Evolutionary conservation across 768 basidiomycete genomes (phyloP), one percentile per base, ranked within the genome.

Genomic region (Russula sp.): DNA sequence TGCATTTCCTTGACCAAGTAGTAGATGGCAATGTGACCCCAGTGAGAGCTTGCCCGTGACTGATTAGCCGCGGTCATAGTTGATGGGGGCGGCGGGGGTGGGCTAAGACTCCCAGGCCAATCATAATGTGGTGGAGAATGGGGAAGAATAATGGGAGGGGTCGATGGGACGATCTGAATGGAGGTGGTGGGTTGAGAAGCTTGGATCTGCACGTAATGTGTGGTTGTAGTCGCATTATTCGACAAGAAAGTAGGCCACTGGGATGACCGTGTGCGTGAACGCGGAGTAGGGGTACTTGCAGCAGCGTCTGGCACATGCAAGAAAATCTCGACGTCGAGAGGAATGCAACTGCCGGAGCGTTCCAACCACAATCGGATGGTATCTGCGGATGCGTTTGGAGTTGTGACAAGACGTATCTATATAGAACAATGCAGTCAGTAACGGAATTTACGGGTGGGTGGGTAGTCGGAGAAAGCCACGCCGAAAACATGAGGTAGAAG

Each of bases 341-440:
- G 86, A 6, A 85, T 83, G 5, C 74, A 79, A 56, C 78, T 76
- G 18, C 90, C 90, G 13, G 90, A 87, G 32, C 89, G 84, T 71
- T 91, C 89, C 0, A 92, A 79, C 89, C 90, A 92, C 11, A 92
- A 79, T 8, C 90, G 85, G 54, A 92, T 82, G 6, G 86, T 89
- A 70, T 92, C 89, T 32, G 89, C 82, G 34, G 88, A 88, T 9
- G 86, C 77, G 45, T 82, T 78, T 63, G 84, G 86, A 34, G 82
- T 85, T 22, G 89, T 89, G 49, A 85, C 76, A 47, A 91, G 81
- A 20, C 88, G 87, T 68, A 91, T 88, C 88, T 88, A 71, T 48
- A 68, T 88, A 71, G 45, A 68, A 56, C 35, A 22, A 20, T 42
- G 53, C 42, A 55, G 52, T 61, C 22, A 69, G 67, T 31, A 35